These are phyloP conservation scores for Colletotrichum sp. DNA, from an alignment of 2,329 filamentous ascomycete species.

Conservation along the genomic window DNA sequence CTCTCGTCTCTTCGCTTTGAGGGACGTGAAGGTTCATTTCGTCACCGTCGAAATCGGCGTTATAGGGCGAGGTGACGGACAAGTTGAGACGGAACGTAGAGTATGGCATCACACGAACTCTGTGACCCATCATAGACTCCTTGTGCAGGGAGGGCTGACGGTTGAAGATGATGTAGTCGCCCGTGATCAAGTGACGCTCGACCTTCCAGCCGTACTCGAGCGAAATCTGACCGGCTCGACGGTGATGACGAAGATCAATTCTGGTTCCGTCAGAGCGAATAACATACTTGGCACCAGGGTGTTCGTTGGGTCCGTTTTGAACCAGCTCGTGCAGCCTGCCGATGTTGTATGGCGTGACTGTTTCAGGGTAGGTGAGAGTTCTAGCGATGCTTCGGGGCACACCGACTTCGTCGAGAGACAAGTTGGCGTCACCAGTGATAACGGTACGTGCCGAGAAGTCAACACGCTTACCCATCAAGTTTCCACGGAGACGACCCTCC, in stretches of 20 bases:
- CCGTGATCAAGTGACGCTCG: slow-evolving; percentile 93
- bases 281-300: slow-evolving; percentile 96
- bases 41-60: slow-evolving; percentile 99
- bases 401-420: slow-evolving; percentile 96
- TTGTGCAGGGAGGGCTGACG: slow-evolving; percentile 99
- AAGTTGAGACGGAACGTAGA: slow-evolving; percentile 98
- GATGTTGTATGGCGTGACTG: slow-evolving; percentile 97
- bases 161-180: slow-evolving; percentile 99
- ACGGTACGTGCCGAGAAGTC: slow-evolving; percentile 99
- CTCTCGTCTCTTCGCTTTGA: slow-evolving; percentile 94
- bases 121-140: slow-evolving; percentile 99
- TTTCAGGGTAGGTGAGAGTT: slow-evolving; percentile 94
- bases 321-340: slow-evolving; percentile 88
- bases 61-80: slow-evolving; percentile 98
- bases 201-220: slow-evolving; percentile 99
- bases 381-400: slow-evolving; percentile 92
- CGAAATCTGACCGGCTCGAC: slow-evolving; percentile 82
- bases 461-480: slow-evolving; percentile 99
- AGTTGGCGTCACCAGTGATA: slow-evolving; percentile 97
- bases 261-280: slow-evolving; percentile 92
- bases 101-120: slow-evolving; percentile 97
- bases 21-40: slow-evolving; percentile 99
- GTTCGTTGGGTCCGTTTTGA: slow-evolving; percentile 90
- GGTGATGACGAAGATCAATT: slow-evolving; percentile 93
- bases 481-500: slow-evolving; percentile 95